A percentile compares a stretch with the other conserved stretches of the same genome.
Conservation (phyloP, 192 early-diverging fungal species). For the Podila verticillata region DNA sequence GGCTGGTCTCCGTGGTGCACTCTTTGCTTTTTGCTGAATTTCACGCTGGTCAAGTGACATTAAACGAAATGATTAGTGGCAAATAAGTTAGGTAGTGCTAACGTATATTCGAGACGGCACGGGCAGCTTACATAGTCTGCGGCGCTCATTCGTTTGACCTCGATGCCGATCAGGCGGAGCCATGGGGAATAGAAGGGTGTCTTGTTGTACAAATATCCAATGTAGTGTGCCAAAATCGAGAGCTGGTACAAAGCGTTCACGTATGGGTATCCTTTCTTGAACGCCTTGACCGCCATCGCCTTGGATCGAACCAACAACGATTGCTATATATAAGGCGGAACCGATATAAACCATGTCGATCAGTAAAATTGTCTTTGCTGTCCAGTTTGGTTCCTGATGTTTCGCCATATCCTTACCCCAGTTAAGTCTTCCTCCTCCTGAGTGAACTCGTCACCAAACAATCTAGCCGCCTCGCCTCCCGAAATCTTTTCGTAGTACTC, state of each 20-base stretch:
- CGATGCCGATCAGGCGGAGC: conserved; percentile 81
- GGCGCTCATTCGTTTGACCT: conserved; percentile 81
- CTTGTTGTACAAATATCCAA: conserved; percentile 87
- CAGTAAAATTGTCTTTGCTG: conserved; percentile 27
- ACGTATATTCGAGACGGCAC: not conserved
- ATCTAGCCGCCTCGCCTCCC: conserved; percentile 69
- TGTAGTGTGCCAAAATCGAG: conserved; percentile 72
- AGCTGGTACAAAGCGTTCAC: conserved; percentile 76
- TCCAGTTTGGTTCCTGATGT: not conserved
- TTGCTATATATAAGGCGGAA: conserved; percentile 16
- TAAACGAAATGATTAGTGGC: not conserved
- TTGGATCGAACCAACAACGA: conserved; percentile 26
- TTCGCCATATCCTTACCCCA: conserved; percentile 16
- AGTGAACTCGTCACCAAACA: conserved; percentile 69
- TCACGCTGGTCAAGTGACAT: conserved; percentile 49
- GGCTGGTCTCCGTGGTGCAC: conserved; percentile 17
- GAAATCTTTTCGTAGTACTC: conserved; percentile 73
- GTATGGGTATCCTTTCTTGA: conserved; percentile 73
- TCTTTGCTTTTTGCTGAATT: conserved; percentile 52
- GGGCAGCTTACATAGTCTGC: conserved; percentile 77
- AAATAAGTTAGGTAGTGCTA: not conserved
- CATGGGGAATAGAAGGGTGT: conserved; percentile 86
- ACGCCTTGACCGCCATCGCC: conserved; percentile 23
- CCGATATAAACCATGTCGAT: not conserved
- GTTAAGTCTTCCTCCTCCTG: conserved; percentile 52